phyloP scores from a whole-genome alignment of 2,329 filamentous ascomycete genomes.

The Trichoderma simmonsii region DNA sequence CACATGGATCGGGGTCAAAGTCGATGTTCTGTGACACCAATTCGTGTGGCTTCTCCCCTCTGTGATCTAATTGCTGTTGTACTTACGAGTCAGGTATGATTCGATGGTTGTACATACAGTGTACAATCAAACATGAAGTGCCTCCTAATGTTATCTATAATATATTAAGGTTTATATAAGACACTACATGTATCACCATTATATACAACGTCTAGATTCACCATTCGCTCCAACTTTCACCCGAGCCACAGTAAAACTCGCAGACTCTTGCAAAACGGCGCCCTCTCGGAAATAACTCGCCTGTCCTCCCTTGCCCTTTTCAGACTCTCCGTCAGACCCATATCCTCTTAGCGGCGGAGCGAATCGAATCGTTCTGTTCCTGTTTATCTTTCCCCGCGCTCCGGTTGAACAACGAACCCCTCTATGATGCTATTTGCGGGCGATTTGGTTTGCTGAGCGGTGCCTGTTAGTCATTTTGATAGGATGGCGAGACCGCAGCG shows the following conservation, averaged over 20 bases:
- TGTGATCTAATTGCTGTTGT: background rate
- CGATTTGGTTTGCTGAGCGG: background rate
- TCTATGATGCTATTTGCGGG: constrained; percentile 7
- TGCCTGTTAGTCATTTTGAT: background rate
- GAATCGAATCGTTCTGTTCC: background rate
- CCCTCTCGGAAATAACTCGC: constrained; percentile 14
- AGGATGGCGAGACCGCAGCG: background rate
- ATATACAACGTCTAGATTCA: background rate
- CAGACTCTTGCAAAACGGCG: background rate
- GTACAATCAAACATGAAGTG: background rate
- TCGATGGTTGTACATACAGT: background rate
- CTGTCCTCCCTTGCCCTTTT: background rate
- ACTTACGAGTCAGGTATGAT: background rate
- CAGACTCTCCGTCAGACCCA: background rate
- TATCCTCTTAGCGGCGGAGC: background rate
- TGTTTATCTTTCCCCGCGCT: constrained; percentile 12
- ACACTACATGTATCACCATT: background rate
- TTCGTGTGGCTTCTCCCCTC: background rate
- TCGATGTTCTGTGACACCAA: background rate
- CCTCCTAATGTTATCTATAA: background rate
- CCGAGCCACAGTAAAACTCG: background rate
- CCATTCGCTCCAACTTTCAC: background rate
- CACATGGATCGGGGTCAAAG: background rate
- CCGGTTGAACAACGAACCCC: background rate
- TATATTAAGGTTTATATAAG: background rate